Evolutionary conservation across 164 flowering plant genomes (phyloP), one percentile per base, ranked within the genome.

Genomic region (Nymphaea colorata): DNA sequence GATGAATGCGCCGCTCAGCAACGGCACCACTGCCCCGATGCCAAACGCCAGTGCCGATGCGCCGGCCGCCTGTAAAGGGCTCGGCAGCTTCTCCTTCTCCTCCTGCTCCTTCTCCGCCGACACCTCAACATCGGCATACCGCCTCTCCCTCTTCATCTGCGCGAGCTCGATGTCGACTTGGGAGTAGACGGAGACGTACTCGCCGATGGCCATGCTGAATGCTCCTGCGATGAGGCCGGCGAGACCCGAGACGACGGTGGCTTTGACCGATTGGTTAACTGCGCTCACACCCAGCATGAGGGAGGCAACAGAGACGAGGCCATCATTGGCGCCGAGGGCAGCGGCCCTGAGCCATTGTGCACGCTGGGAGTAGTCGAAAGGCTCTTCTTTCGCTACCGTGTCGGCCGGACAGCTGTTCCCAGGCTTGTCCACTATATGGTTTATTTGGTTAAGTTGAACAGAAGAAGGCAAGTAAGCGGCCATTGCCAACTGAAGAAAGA

Each of bases 211-310:
- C 76, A 69, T 73, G 45, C 76, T 73, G 4, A 71, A 73, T 3
- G 72, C 76, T 3, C 76, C 69, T 7, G 76, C 72, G 16, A 73
- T 57, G 16, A 73, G 41, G 3, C 76, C 72, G 2, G 72, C 69
- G 17, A 73, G 60, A 3, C 76, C 76, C 0, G 64, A 60, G 7
- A 73, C 67, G 25, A 73, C 17, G 69, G 69, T 73, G 64, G 59
- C 72, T 17, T 73, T 73, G n/a, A 44, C 42, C 59, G 67, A 64
- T 7, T 42, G 17, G 53, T 43, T 69, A 0, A 69, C 72, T 2
- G 76, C 76, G 14, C 76, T 69, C 10, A 73, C 72, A 17, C 76
- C 76, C 64, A 73, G 66, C 76, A 73, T 66, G 15, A 72, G 14
- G 6, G 75, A 72, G 42, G 75, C 68, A 6, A 70, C 66, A 17